Evolutionary conservation across 192 early-diverging fungal species (phyloP).

Genomic region (Podila epigama): DNA sequence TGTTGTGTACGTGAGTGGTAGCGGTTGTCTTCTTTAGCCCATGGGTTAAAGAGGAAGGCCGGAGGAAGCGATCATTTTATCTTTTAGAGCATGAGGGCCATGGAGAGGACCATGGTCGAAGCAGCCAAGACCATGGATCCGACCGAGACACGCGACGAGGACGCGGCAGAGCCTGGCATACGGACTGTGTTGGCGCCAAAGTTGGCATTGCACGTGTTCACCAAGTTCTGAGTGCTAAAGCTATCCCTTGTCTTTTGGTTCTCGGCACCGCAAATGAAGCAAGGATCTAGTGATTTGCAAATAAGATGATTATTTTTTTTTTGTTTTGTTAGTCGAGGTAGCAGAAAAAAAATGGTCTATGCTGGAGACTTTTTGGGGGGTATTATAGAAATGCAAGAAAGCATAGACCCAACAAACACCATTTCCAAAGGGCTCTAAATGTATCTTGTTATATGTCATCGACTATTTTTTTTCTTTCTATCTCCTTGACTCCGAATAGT

Average conservation of each 20-base stretch:
- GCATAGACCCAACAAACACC: no score
- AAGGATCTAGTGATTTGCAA: constrained; percentile 18
- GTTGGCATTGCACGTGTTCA: constrained; percentile 39
- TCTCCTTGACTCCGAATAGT: no score
- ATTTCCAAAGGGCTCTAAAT: no score
- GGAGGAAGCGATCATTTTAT: no score
- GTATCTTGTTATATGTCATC: no score
- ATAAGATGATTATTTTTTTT: not conserved
- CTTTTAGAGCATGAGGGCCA: constrained; percentile 27
- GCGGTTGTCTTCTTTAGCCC: no score
- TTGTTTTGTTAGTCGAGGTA: not conserved
- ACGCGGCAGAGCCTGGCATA: constrained; percentile 35
- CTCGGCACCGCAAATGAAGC: constrained; percentile 43
- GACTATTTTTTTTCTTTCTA: no score
- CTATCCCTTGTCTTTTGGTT: constrained; percentile 37
- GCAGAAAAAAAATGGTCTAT: no score
- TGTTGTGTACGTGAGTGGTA: no score
- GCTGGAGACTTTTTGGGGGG: no score
- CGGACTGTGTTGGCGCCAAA: constrained; percentile 39
- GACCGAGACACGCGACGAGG: constrained; percentile 15
- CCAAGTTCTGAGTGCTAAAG: constrained; percentile 32
- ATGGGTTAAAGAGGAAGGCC: no score
- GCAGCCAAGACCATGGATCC: constrained; percentile 26
- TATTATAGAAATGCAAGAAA: no score
- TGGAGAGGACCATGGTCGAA: constrained; percentile 23